Evolutionary conservation across 257 asterid genomes (phyloP).

Genomic region (Solanum pennellii): DNA sequence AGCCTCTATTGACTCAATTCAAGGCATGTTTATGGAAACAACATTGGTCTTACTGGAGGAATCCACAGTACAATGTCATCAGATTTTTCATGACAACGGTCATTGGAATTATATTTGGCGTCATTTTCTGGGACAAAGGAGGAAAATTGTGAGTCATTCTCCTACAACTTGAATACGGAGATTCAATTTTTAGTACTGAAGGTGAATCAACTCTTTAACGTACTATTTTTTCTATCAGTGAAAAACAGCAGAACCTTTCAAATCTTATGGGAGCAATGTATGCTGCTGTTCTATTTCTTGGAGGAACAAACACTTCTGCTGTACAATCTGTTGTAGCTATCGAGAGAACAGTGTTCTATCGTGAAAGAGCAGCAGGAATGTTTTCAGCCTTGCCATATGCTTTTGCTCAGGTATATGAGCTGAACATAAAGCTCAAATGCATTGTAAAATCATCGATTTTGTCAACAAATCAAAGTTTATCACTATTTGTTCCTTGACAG

Average conservation of each 20-base stretch:
- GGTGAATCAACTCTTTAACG: neutral
- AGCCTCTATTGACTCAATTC: conserved; percentile 36
- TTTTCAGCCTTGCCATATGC: conserved; percentile 60
- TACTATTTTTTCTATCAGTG: conserved; percentile 11
- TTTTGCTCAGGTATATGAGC: conserved; percentile 48
- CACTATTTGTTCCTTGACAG: conserved; percentile 5
- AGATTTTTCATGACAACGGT: conserved; percentile 53
- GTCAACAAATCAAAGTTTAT: neutral
- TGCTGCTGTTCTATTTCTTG: conserved; percentile 58
- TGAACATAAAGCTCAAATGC: neutral
- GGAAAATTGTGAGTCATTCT: conserved; percentile 31
- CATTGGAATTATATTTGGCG: conserved; percentile 49
- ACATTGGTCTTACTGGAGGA: conserved; percentile 63
- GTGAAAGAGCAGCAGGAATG: conserved; percentile 67
- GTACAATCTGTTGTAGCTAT: conserved; percentile 64
- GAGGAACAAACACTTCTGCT: conserved; percentile 57
- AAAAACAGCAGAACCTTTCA: conserved; percentile 44
- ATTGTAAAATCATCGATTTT: neutral
- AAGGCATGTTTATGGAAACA: conserved; percentile 62
- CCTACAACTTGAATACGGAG: neutral
- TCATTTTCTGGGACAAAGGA: conserved; percentile 64
- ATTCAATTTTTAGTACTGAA: neutral
- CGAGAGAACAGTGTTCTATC: conserved; percentile 54
- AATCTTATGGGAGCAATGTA: conserved; percentile 65
- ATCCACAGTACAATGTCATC: conserved; percentile 58